Conservation (phyloP, 495 filamentous ascomycete species). For the Xylaria venustula region DNA sequence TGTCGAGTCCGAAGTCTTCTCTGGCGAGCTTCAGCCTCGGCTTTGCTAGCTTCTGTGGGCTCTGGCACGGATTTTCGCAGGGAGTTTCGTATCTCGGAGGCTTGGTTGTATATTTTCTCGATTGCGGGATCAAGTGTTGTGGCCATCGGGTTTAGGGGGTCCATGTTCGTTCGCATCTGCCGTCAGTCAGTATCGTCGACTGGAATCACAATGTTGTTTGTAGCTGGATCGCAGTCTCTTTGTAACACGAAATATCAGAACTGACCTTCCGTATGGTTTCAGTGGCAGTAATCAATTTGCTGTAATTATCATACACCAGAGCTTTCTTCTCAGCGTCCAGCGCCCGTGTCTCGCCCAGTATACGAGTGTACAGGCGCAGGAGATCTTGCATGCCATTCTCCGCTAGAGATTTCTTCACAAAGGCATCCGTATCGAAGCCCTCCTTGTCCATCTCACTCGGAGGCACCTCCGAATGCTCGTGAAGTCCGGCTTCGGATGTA, state of each 20-base stretch:
- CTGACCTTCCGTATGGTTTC: slow-evolving; percentile 82
- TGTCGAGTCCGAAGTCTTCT: slow-evolving; percentile 56
- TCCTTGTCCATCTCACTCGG: slow-evolving; percentile 55
- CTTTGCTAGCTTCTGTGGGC: slow-evolving; percentile 30
- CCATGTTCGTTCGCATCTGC: slow-evolving; percentile 72
- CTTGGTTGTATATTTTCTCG: slow-evolving; percentile 76
- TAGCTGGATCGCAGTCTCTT: too few species aligned
- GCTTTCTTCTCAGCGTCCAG: slow-evolving; percentile 95
- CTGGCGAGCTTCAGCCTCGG: slow-evolving; percentile 29
- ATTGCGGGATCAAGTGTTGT: slow-evolving; percentile 75
- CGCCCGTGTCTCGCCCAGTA: slow-evolving; percentile 76
- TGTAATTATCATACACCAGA: slow-evolving; percentile 97
- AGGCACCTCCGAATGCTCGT: slow-evolving; percentile 34
- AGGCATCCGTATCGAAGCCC: slow-evolving; percentile 56
- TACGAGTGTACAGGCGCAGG: slow-evolving; percentile 59
- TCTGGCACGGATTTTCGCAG: slow-evolving; percentile 44
- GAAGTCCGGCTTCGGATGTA: slow-evolving; percentile 21
- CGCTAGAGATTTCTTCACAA: slow-evolving; percentile 63
- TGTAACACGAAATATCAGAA: neutral
- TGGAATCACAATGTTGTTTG: too few species aligned
- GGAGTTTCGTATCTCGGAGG: slow-evolving; percentile 58
- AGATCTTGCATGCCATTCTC: slow-evolving; percentile 64
- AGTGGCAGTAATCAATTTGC: slow-evolving; percentile 89
- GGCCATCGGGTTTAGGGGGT: slow-evolving; percentile 66
- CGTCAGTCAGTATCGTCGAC: neutral